Percentiles rank a stretch among this genome's conserved stretches.
phyloP scores from a whole-genome alignment of 78 protist genomes.

The Pelomyxa schiedti region DNA sequence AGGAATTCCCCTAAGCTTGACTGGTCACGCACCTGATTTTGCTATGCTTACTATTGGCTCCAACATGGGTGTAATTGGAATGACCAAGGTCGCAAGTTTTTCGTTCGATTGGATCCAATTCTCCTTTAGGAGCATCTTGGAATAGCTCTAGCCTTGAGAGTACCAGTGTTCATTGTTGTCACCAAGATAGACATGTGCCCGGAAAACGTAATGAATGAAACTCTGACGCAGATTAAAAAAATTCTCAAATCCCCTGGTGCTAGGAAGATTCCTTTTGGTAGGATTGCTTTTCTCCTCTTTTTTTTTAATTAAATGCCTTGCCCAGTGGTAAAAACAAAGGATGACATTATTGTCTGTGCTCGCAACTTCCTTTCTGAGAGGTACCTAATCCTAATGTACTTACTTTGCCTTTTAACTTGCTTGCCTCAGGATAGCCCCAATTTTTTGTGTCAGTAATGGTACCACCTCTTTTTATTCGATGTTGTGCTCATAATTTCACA shows the following conservation, averaged over 20 bases:
- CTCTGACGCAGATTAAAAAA: slow-evolving; percentile 49
- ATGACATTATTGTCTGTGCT: slow-evolving; percentile 70
- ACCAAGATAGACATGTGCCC: slow-evolving; percentile 87
- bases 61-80: slow-evolving; percentile 36
- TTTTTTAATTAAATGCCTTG: neutral
- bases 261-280: slow-evolving; percentile 63
- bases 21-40: slow-evolving; percentile 72
- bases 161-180: slow-evolving; percentile 72
- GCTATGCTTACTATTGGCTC: slow-evolving; percentile 62
- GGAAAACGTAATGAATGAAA: slow-evolving; percentile 50
- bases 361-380: slow-evolving; percentile 41
- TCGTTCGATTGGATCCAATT: neutral
- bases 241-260: slow-evolving; percentile 46
- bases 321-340: slow-evolving; percentile 34
- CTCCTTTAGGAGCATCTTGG: slow-evolving; percentile 91
- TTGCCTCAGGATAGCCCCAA: slow-evolving; percentile 56
- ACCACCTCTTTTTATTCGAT: too few species aligned
- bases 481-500: too few species aligned
- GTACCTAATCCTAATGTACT: neutral
- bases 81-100: slow-evolving; percentile 18
- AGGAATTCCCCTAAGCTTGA: too few species aligned
- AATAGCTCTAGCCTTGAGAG: slow-evolving; percentile 69
- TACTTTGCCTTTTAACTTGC: too few species aligned
- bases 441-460: slow-evolving; percentile 64
- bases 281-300: neutral